Evolutionary conservation across 805 yeast species (phyloP), one percentile per base, ranked within the genome.

Genomic region (Teunomyces funiuensis): DNA sequence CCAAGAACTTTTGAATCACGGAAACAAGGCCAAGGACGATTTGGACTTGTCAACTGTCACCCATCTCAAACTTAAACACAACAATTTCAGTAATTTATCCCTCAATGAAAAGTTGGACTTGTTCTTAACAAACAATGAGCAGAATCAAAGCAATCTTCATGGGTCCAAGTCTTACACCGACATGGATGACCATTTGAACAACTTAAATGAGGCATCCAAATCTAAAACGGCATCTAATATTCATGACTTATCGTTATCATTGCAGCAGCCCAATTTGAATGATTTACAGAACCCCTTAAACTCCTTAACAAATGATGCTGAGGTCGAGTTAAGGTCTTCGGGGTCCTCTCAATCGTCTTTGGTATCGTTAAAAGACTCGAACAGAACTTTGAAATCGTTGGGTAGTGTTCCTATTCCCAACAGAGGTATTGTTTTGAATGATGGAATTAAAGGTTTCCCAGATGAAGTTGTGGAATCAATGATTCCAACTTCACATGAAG

Each of bases 31-130:
- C 15, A 27, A 51, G n/a, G 48, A 54, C n/a, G 52, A 46, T 14
- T 33, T 49, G 8, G 59, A 55, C 31, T 20, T 37, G 18, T 28
- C 43, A 2, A 33, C 52, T 1, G 41, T 57, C 15, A 49, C 51
- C 11, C 41, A 46, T 7, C 41, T 54, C 37, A 56, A 50, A 36
- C 44, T 60, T 25, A 53, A 50, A 60, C 63, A 47, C 45, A 42
- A 51, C 29, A 45, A 55, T 41, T 50, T 51, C 52, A 43, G 63
- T 53, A 55, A 61, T 60, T 37, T 69, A 30, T 55, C 71, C 2
- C 54, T 76, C 28, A 71, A 71, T 45, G 73, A 76, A 45, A 74
- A 71, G 50, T 57, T 76, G 41, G 74, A 71, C 41, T 60, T 74
- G 2, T 71, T 67, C 33, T 56, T 76, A 11, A 58, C 59, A 22